Base-by-base conservation (phyloP, 2,329 filamentous ascomycete genomes). In the Aspergillus bombycis region DNA sequence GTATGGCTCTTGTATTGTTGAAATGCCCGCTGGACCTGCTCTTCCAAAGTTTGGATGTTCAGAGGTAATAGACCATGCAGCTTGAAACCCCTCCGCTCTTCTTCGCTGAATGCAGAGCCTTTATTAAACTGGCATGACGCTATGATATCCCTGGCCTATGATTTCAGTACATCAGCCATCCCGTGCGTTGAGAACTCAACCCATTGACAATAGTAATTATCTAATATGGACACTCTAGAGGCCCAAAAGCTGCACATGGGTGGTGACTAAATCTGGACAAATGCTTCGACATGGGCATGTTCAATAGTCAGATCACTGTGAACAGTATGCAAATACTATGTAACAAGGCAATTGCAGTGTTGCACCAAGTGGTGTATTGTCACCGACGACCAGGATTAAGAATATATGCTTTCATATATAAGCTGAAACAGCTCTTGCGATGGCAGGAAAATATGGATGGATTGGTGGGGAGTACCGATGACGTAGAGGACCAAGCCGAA, bases 1-100 rank as follows among this genome's bases (percentile, higher is more conserved):
- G 78, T 74, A 3, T 86, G 83, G 2, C 82, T 86, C 23, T 79
- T 81, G 78, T 94, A 96, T 74, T 97, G 93, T 68, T 92, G 79
- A 75, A 96, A 96, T 1, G 93, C 93, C 28, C 93, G 86, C 62
- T 87, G 80, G 57, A 87, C 87, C 74, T 96, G 93, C 71, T 92
- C 87, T 5, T 94, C 89, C 6, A 96, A 83, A 0, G 87, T 91
- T 73, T 94, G 90, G 8, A 92, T 81, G 71, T 89, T 85, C 10
- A 86, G 83, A 0, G 93, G 93, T 0, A 96, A 81, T 8, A 96
- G 80, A 4, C 92, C 91, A 21, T 87, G 84, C 2, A 96, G 85
- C 36, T 86, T 86, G 75, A 96, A 96, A 0, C 81, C 79, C 3
- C 81, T 78, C 12, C 93, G 86, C 72, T 96, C 93, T 32, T 91